Base-by-base conservation (phyloP, 208 protist species). In the Novymonas esmeraldas region DNA sequence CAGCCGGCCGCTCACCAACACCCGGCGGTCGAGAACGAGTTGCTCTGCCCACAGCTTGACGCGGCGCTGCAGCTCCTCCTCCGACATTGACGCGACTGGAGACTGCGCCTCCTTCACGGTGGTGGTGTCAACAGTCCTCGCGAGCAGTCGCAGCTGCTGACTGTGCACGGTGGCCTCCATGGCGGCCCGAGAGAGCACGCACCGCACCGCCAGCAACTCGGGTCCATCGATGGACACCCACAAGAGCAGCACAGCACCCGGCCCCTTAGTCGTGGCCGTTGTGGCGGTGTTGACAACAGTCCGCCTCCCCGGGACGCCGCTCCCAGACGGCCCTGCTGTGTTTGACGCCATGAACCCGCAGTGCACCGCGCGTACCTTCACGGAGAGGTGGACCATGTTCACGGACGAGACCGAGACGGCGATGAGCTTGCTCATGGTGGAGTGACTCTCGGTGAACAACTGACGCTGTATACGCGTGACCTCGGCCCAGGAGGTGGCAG, bases 381-480 rank as follows among this genome's bases (percentile, higher is more conserved):
- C 87, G 39, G 82, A 82, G 10, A 93, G 46, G 71, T 90, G 81
- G 0, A 67, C 65, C n/a, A 65, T n/a, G 42, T 86, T 89, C 6
- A 76, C 60, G 26, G 28, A 51, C 11, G 34, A 22, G 22, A 51
- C 10, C 5, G 59, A 49, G 34, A 41, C 61, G 4, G 50, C 70
- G 10, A 74, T 42, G 28, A 22, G 6, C 20, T 41, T 57, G 7
- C 51, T 33, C 9, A 59, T 28, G 3, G 65, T 50, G 11, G 38
- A 56, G 42, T 73, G 77, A 20, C 49, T 5, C 22, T 62, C 48
- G 11, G 14, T 22, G 29, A 79, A 78, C 28, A 79, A 50, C 1
- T 51, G 39, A 20, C 42, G 67, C 33, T 78, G 77, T 2, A 22
- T 55, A 2, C 6, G 29, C n/a, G 56, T 20, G 6, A 76, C 20